A percentile compares a stretch with the other conserved stretches of the same genome.
phyloP scores from a whole-genome alignment of 2,329 filamentous ascomycete species.

The Cryphonectria radicalis region DNA sequence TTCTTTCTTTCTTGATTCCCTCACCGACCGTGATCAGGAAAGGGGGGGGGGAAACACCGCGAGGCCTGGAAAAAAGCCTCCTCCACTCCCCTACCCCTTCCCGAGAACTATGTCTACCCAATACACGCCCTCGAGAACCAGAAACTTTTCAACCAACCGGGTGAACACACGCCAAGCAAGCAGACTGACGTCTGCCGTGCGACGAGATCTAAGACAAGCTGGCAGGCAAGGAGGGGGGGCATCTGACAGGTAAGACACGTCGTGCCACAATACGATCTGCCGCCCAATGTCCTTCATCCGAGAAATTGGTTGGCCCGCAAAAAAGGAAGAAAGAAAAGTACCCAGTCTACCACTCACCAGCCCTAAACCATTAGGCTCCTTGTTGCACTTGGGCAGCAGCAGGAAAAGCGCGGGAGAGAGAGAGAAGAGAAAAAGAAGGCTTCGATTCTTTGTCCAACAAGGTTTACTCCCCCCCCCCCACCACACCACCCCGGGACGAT shows the following conservation, averaged over 20 bases:
- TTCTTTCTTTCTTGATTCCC: background rate
- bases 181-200: constrained; percentile 22
- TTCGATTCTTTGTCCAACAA: background rate
- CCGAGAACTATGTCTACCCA: background rate
- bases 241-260: constrained; percentile 15
- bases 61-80: too few relatives aligned
- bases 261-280: background rate
- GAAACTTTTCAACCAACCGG: background rate
- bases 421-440: background rate
- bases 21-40: background rate
- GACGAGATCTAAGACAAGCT: constrained; percentile 22
- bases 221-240: constrained; percentile 20
- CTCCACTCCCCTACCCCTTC: too few relatives aligned
- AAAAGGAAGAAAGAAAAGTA: background rate
- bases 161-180: constrained; percentile 15
- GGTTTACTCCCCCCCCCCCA: background rate
- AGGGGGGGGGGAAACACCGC: background rate
- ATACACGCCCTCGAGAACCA: background rate
- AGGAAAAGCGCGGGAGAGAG: background rate
- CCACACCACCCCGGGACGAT: background rate
- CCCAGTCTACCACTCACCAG: background rate
- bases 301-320: background rate
- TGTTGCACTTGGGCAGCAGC: background rate
- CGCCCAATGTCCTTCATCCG: constrained; percentile 8
- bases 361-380: constrained; percentile 12